These are phyloP conservation scores for Eucalyptus cloeziana DNA, from an alignment of 345 rosid genomes.

Conservation along the genomic window DNA sequence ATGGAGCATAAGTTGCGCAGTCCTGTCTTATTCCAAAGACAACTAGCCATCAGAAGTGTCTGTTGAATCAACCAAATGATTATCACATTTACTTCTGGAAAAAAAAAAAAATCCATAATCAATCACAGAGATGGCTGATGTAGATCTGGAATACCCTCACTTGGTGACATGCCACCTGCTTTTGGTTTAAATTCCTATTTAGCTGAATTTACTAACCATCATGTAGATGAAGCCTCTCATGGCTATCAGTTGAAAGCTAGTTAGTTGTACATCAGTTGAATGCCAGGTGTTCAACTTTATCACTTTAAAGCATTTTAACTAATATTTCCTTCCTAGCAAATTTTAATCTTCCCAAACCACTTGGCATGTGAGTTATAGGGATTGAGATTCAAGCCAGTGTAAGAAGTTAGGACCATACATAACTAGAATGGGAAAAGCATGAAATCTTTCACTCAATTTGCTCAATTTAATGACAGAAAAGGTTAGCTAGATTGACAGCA, in stretches of 20 bases:
- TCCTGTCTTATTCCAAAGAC: not conserved
- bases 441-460: not conserved
- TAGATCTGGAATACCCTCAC: not conserved
- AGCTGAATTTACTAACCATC: not conserved
- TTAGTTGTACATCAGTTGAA: not conserved
- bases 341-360: not conserved
- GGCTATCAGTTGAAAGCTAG: not conserved
- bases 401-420: not conserved
- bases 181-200: not conserved
- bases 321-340: not conserved
- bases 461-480: not conserved
- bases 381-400: not conserved
- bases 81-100: not conserved
- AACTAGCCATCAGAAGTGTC: not conserved
- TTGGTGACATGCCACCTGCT: not conserved
- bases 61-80: not conserved
- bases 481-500: not conserved
- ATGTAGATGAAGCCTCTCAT: not conserved
- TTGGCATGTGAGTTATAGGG: not conserved
- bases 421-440: not conserved
- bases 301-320: not conserved
- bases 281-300: not conserved
- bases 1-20: not conserved
- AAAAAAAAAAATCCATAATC: not conserved
- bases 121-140: not conserved